These are phyloP conservation scores for Backusella morwellensis DNA, from an alignment of 192 early-diverging fungal species.

Conservation along the genomic window DNA sequence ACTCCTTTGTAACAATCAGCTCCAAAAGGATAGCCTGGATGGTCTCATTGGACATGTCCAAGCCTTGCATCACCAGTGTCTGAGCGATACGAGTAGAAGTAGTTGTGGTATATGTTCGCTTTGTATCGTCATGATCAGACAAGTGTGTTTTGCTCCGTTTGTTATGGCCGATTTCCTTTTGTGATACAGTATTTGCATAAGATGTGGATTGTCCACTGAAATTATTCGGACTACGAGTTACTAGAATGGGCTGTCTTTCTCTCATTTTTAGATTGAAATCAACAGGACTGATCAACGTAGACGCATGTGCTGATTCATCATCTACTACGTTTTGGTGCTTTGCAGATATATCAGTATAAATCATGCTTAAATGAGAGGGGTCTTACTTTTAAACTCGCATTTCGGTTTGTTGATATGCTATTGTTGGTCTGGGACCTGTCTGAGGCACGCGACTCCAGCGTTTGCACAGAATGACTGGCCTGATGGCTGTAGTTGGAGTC, in stretches of 20 bases:
- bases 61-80: constrained; percentile 13
- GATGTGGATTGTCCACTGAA: background rate
- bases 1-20: constrained; percentile 28
- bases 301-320: background rate
- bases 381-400: background rate
- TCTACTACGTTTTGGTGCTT: background rate
- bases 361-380: background rate
- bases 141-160: background rate
- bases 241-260: constrained; percentile 3
- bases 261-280: constrained; percentile 27
- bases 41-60: constrained; percentile 21
- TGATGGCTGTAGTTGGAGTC: background rate
- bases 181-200: background rate
- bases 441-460: background rate
- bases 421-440: constrained; percentile 11
- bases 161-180: constrained; percentile 7
- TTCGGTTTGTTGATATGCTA: background rate
- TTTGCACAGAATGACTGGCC: constrained; percentile 6
- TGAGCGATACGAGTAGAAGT: constrained; percentile 15
- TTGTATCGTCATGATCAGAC: constrained; percentile 13
- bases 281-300: constrained; percentile 26
- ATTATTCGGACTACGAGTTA: background rate
- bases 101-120: constrained; percentile 1
- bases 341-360: background rate
- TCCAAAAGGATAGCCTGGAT: constrained; percentile 28